Percentiles rank a stretch among this genome's conserved stretches.
Evolutionary conservation across 1,284 basidiomycete genomes (phyloP).

Genomic region (Tranzscheliella williamsii): DNA sequence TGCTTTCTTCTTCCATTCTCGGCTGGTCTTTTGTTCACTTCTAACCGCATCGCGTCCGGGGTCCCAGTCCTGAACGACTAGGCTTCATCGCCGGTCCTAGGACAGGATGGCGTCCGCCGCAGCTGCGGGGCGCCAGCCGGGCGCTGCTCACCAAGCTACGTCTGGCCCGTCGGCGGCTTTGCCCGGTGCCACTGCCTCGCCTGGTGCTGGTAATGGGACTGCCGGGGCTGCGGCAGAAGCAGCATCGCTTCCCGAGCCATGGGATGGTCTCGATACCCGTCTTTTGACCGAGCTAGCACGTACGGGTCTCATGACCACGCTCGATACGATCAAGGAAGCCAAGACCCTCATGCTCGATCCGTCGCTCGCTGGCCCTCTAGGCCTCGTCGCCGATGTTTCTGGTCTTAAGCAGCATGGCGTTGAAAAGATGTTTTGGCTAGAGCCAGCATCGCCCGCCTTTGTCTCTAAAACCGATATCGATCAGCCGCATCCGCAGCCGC

Average conservation of each 20-base stretch:
- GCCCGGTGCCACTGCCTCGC: too few species aligned
- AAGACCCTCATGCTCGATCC: constrained; percentile 94
- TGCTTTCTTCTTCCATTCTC: too few species aligned
- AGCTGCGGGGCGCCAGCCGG: too few species aligned
- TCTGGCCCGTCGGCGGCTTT: too few species aligned
- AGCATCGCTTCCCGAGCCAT: constrained; percentile 13
- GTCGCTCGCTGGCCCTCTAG: constrained; percentile 84
- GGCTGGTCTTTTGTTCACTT: too few species aligned
- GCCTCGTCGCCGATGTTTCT: constrained; percentile 87
- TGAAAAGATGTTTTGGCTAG: constrained; percentile 99
- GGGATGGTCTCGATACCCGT: constrained; percentile 39
- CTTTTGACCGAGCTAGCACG: constrained; percentile 37
- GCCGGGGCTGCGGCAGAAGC: constrained; percentile 6
- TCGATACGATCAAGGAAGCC: constrained; percentile 60
- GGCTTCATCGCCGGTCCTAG: too few species aligned
- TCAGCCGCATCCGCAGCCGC: constrained; percentile 10
- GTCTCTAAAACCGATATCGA: constrained; percentile 18
- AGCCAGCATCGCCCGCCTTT: constrained; percentile 61
- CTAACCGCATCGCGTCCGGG: too few species aligned
- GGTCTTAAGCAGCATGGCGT: constrained; percentile 95
- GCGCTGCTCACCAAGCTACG: too few species aligned
- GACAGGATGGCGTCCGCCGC: too few species aligned
- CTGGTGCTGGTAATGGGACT: too few species aligned
- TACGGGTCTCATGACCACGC: constrained; percentile 31
- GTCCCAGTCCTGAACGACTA: too few species aligned